Evolutionary conservation across 1,284 basidiomycete genomes (phyloP).

Genomic region (Melampsora larici-populina): DNA sequence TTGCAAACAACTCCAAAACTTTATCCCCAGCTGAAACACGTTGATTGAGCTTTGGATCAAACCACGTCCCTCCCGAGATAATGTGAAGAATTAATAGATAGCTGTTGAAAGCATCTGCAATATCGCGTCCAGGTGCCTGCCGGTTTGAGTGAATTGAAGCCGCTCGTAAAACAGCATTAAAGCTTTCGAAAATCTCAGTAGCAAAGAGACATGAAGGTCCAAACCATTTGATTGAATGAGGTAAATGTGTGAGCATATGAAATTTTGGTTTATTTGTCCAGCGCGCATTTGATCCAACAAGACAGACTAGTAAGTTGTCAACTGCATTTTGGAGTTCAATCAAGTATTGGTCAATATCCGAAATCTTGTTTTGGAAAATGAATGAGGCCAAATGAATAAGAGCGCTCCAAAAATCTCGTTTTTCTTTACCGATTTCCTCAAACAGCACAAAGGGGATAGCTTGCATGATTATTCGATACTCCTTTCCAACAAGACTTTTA

Average conservation of each 20-base stretch:
- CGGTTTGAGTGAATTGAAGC: background rate
- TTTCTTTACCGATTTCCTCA: constrained; percentile 48
- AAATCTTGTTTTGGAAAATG: constrained; percentile 52
- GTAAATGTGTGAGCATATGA: constrained; percentile 48
- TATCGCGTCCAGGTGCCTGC: background rate
- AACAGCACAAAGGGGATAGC: constrained; percentile 55
- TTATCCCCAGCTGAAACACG: background rate
- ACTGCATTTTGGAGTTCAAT: constrained; percentile 27
- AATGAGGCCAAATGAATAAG: constrained; percentile 49
- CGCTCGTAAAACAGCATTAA: constrained; percentile 1
- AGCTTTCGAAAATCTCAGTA: constrained; percentile 29
- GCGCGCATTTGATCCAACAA: background rate
- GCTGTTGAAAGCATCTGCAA: background rate
- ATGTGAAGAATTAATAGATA: background rate
- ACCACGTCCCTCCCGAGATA: background rate
- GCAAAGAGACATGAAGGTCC: background rate
- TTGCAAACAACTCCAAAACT: background rate
- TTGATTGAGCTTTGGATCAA: background rate
- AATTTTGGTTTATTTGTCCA: constrained; percentile 58
- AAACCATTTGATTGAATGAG: constrained; percentile 44
- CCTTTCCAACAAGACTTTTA: constrained; percentile 53
- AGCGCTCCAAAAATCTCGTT: constrained; percentile 51
- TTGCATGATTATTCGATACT: constrained; percentile 54
- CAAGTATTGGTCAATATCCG: constrained; percentile 51
- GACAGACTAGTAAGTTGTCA: background rate